Conservation (phyloP, 108 stramenopile species). For the Nitzschia sp. region DNA sequence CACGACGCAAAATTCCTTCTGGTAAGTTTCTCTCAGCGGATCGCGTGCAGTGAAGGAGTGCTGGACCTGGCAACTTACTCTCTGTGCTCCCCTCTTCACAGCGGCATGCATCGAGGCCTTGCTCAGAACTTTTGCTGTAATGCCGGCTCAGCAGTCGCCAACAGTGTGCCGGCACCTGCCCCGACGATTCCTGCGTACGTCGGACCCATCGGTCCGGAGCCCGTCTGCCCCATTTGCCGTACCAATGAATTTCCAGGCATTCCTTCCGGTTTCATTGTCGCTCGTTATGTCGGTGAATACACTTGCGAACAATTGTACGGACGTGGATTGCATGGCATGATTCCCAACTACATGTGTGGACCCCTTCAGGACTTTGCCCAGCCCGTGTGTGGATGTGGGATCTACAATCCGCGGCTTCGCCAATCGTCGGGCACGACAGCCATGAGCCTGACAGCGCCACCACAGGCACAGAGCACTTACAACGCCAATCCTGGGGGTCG, state of each 20-base stretch:
- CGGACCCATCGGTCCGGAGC: background rate
- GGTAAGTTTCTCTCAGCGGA: no score
- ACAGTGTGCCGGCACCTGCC: background rate
- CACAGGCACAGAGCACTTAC: background rate
- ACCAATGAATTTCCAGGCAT: slow-evolving; percentile 7
- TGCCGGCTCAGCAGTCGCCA: background rate
- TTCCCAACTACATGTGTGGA: slow-evolving; percentile 18
- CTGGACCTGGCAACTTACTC: no score
- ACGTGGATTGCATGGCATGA: slow-evolving; percentile 9
- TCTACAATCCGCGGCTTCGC: background rate
- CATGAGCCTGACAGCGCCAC: background rate
- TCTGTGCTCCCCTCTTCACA: no score
- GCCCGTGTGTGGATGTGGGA: slow-evolving; percentile 9
- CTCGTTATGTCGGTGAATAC: slow-evolving; percentile 18
- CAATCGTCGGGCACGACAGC: background rate
- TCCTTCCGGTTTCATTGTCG: slow-evolving; percentile 1
- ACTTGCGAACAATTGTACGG: background rate
- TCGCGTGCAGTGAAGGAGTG: no score
- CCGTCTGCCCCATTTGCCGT: slow-evolving; percentile 5
- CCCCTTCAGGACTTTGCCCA: slow-evolving; percentile 12
- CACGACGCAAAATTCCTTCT: no score
- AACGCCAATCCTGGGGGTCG: background rate
- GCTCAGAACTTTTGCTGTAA: slow-evolving; percentile 3
- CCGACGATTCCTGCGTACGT: background rate
- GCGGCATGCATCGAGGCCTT: background rate